These are phyloP conservation scores for Sisymbrium altissimum DNA, from an alignment of 345 rosid species.

Conservation along the genomic window DNA sequence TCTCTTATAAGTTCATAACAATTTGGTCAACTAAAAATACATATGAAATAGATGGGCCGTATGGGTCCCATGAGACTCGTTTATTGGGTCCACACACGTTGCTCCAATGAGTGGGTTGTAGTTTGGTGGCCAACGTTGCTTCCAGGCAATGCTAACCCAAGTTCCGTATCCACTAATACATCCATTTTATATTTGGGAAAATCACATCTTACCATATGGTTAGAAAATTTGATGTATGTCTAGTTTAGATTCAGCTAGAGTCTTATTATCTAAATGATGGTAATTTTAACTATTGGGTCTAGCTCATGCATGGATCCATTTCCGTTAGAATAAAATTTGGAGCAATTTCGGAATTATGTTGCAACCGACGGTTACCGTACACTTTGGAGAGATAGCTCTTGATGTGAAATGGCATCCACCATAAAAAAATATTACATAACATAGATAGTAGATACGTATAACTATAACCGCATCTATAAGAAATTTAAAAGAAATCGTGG, in stretches of 20 bases:
- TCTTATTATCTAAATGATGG: neutral
- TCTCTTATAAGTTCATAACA: too few species aligned
- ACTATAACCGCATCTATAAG: neutral
- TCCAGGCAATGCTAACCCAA: constrained; percentile 23
- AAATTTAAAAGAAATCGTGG: neutral
- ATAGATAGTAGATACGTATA: neutral
- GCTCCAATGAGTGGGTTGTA: constrained; percentile 20
- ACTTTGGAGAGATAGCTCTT: neutral
- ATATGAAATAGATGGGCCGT: neutral
- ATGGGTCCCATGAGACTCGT: constrained; percentile 23
- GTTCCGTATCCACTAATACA: constrained; percentile 17
- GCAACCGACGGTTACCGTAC: neutral
- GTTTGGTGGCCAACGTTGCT: constrained; percentile 34
- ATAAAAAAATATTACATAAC: neutral
- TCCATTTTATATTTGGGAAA: neutral
- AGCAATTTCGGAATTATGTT: neutral
- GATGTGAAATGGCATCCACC: neutral
- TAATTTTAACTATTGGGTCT: neutral
- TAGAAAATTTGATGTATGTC: neutral
- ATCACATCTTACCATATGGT: neutral
- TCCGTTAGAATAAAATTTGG: neutral
- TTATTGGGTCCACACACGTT: constrained; percentile 28
- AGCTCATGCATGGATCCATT: neutral
- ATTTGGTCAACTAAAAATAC: constrained; percentile 9
- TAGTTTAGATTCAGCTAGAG: neutral